Percentiles rank a stretch among this genome's conserved stretches.
Conservation (phyloP, 2,329 filamentous ascomycete species). For the Colletotrichum filicis region DNA sequence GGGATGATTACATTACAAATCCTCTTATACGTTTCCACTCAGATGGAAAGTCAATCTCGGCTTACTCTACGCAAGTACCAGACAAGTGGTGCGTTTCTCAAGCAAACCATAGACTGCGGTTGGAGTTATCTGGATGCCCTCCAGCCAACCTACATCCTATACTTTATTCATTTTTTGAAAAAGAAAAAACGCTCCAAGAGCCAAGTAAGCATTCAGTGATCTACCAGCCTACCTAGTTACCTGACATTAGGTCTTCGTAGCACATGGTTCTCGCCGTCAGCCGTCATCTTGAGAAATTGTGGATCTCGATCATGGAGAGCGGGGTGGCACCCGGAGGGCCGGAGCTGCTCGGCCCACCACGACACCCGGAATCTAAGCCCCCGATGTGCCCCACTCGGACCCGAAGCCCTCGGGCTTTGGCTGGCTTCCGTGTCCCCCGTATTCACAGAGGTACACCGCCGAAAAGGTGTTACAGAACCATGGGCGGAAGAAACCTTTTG, state of each 20-base stretch:
- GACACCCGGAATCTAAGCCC: not conserved
- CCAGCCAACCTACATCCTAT: not conserved
- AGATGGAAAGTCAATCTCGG: too few species aligned
- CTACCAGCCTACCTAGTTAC: not conserved
- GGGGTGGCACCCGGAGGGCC: not conserved
- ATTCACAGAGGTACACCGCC: not conserved
- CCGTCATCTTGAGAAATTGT: not conserved
- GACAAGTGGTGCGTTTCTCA: too few species aligned
- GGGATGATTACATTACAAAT: too few species aligned
- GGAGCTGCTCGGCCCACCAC: not conserved
- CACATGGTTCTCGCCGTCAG: not conserved
- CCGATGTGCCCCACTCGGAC: not conserved
- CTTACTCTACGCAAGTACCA: too few species aligned
- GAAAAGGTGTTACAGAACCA: not conserved
- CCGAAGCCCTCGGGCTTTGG: not conserved
- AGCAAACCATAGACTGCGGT: not conserved
- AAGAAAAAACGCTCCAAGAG: not conserved
- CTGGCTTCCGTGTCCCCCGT: not conserved
- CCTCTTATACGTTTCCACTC: too few species aligned
- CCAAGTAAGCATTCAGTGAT: not conserved
- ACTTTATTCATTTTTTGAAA: not conserved
- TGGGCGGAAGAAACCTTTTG: not conserved
- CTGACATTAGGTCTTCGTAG: not conserved
- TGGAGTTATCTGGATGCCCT: not conserved
- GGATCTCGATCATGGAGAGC: not conserved